Percentiles rank a stretch among this genome's conserved stretches.
These are phyloP conservation scores for Micromonas pusilla DNA, from an alignment of 139 green algal species.

Conservation along the genomic window DNA sequence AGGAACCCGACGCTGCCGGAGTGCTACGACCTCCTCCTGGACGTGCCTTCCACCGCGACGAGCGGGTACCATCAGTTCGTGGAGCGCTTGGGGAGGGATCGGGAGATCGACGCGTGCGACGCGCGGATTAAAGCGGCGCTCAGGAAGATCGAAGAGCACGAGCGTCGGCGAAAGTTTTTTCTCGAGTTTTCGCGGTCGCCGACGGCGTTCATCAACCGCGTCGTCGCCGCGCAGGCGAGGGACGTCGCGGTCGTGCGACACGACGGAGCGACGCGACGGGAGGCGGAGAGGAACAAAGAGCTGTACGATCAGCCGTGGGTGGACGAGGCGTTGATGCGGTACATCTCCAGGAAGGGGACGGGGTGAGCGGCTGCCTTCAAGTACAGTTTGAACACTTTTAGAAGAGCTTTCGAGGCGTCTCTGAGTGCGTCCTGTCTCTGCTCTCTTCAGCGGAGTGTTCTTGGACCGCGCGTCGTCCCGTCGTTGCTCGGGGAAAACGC, in stretches of 20 bases:
- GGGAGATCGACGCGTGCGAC: slow-evolving; percentile 34
- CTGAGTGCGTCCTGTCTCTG: too few species aligned
- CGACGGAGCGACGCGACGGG: not conserved
- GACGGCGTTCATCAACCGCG: slow-evolving; percentile 64
- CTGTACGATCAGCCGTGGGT: slow-evolving; percentile 13
- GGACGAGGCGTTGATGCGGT: slow-evolving; percentile 17
- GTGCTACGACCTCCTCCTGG: slow-evolving; percentile 31
- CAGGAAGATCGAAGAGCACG: slow-evolving; percentile 56
- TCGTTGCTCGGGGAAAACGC: too few species aligned
- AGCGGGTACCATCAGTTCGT: slow-evolving; percentile 10
- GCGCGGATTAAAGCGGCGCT: slow-evolving; percentile 32
- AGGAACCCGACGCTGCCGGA: not conserved
- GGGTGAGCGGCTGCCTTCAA: too few species aligned
- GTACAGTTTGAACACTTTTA: too few species aligned
- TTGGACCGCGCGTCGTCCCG: too few species aligned
- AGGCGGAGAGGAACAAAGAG: not conserved
- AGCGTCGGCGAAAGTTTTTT: slow-evolving; percentile 56
- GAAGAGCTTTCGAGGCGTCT: too few species aligned
- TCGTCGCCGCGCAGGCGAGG: slow-evolving; percentile 57
- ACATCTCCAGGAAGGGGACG: not conserved
- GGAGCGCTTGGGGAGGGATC: slow-evolving; percentile 20
- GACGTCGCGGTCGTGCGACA: slow-evolving; percentile 29
- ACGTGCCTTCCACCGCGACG: not conserved
- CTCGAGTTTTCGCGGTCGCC: slow-evolving; percentile 64
- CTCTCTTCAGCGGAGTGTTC: too few species aligned